Evolutionary conservation across 2,329 filamentous ascomycete genomes (phyloP).

Genomic region (Tetracladium maxilliforme): DNA sequence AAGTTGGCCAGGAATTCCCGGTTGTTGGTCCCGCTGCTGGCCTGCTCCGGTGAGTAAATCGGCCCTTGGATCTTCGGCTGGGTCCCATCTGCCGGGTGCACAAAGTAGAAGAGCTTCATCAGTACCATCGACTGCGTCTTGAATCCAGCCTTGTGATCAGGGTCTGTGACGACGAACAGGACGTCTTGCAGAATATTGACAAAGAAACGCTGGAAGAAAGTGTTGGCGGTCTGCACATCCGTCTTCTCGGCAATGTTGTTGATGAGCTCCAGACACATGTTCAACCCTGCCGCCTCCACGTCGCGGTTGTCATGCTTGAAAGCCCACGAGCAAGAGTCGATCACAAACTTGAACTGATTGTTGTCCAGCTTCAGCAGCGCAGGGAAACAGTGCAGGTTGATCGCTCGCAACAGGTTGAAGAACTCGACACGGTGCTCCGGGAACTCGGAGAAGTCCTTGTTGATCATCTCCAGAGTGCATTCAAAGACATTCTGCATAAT

Average conservation of each 20-base stretch:
- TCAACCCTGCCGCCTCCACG: slow-evolving; percentile 88
- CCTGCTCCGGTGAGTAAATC: slow-evolving; percentile 76
- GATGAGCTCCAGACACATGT: slow-evolving; percentile 96
- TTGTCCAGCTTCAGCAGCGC: slow-evolving; percentile 87
- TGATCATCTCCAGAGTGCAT: slow-evolving; percentile 98
- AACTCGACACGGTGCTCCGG: slow-evolving; percentile 99
- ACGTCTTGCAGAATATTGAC: slow-evolving; percentile 92
- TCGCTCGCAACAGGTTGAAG: slow-evolving; percentile 90
- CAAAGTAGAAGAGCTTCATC: slow-evolving; percentile 90
- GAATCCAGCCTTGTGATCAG: slow-evolving; percentile 97
- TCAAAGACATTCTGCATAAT: slow-evolving; percentile 99
- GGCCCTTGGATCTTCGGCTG: slow-evolving; percentile 82
- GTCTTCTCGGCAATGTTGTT: slow-evolving; percentile 96
- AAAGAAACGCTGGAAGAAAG: slow-evolving; percentile 98
- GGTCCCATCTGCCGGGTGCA: slow-evolving; percentile 54
- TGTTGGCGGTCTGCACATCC: slow-evolving; percentile 70
- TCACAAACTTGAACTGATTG: slow-evolving; percentile 97
- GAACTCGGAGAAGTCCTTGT: slow-evolving; percentile 99
- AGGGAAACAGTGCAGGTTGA: slow-evolving; percentile 95
- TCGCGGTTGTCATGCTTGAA: slow-evolving; percentile 99
- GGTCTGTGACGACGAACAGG: slow-evolving; percentile 95
- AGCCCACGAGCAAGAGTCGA: slow-evolving; percentile 99
- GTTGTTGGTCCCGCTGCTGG: slow-evolving; percentile 70
- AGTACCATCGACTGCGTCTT: slow-evolving; percentile 93
- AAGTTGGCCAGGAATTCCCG: slow-evolving; percentile 83